A percentile compares a stretch with the other conserved stretches of the same genome.
Evolutionary conservation across 768 basidiomycete genomes (phyloP).

Genomic region (Mycena chlorophos): DNA sequence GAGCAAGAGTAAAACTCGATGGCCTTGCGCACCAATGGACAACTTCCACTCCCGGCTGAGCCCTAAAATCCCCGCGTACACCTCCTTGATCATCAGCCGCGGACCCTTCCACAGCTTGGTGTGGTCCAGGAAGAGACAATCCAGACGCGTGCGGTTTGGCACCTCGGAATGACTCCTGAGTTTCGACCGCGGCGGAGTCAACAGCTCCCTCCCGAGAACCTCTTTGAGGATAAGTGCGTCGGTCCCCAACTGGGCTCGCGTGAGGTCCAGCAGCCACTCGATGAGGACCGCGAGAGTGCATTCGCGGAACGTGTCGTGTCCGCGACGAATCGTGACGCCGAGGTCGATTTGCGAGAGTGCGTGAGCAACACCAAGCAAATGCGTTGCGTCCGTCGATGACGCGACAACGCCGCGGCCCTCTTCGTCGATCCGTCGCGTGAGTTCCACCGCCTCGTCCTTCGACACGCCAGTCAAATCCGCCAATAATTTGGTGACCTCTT

Average conservation of each 20-base stretch:
- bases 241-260: conserved; percentile 65
- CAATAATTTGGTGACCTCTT: conserved; percentile 78
- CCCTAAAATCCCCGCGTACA: conserved; percentile 74
- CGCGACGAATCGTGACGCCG: conserved; percentile 84
- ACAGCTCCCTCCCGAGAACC: conserved; percentile 67
- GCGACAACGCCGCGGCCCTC: conserved; percentile 82
- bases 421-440: conserved; percentile 68
- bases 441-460: conserved; percentile 54
- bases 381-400: conserved; percentile 54
- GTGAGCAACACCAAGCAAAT: conserved; percentile 76
- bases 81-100: conserved; percentile 75
- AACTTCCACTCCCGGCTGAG: conserved; percentile 74
- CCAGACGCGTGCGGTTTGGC: conserved; percentile 60
- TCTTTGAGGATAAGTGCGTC: conserved; percentile 72
- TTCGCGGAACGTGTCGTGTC: conserved; percentile 87
- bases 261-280: conserved; percentile 82
- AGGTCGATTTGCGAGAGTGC: conserved; percentile 86
- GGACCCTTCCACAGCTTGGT: conserved; percentile 85
- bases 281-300: conserved; percentile 81
- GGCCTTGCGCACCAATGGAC: conserved; percentile 77
- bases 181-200: conserved; percentile 60
- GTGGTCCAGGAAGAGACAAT: conserved; percentile 80
- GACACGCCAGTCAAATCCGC: conserved; percentile 55
- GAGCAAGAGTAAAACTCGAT: conserved; percentile 10
- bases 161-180: conserved; percentile 43